Evolutionary conservation across 306 rosid genomes (phyloP).

Genomic region (Castanopsis chinensis): DNA sequence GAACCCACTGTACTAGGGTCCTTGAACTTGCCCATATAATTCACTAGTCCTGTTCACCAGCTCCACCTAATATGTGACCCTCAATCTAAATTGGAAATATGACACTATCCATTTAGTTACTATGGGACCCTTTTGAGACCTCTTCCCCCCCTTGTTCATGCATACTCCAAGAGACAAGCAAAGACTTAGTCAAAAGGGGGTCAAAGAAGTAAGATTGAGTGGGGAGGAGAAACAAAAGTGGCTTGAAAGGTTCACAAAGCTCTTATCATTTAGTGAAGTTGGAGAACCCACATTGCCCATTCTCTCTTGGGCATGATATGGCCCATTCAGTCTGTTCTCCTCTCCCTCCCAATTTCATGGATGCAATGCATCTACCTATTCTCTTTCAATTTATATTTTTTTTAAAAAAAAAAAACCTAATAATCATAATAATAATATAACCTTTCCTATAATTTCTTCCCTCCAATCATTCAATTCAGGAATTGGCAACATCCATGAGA

Average conservation of each 20-base stretch:
- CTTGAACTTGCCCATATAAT: slow-evolving; percentile 66
- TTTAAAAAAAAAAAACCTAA: background rate
- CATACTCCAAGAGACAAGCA: slow-evolving; percentile 52
- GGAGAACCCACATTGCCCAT: slow-evolving; percentile 69
- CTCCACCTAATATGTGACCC: slow-evolving; percentile 43
- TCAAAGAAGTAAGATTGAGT: slow-evolving; percentile 58
- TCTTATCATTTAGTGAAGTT: slow-evolving; percentile 44
- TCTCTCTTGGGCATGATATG: slow-evolving; percentile 46
- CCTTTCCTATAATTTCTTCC: slow-evolving; percentile 12
- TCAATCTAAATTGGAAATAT: slow-evolving; percentile 44
- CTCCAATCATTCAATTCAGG: slow-evolving; percentile 73
- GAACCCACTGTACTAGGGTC: slow-evolving; percentile 32
- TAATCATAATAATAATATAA: background rate
- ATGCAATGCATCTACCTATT: slow-evolving; percentile 65
- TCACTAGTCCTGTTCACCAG: slow-evolving; percentile 28
- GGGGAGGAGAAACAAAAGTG: slow-evolving; percentile 44
- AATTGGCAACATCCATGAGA: slow-evolving; percentile 86
- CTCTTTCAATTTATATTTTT: slow-evolving; percentile 24
- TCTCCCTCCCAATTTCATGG: slow-evolving; percentile 50
- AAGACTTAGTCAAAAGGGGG: slow-evolving; percentile 60
- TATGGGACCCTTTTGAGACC: slow-evolving; percentile 37
- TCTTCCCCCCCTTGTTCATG: slow-evolving; percentile 55
- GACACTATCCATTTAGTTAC: slow-evolving; percentile 23
- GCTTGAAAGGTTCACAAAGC: slow-evolving; percentile 43
- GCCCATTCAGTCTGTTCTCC: slow-evolving; percentile 63